Conservation (phyloP, 352 stramenopile genomes). For the Aphanomyces astaci region DNA sequence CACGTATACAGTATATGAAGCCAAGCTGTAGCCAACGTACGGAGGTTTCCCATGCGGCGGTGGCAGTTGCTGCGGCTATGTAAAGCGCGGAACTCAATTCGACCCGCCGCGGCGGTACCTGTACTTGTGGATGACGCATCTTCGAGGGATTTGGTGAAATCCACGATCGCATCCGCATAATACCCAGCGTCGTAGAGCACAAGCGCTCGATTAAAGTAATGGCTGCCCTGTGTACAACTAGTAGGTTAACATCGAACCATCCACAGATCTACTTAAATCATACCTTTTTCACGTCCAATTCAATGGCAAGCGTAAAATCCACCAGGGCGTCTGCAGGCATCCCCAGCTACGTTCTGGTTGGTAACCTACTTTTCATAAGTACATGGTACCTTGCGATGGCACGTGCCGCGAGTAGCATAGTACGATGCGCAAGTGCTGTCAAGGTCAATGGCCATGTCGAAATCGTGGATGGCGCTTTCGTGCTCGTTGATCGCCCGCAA, state of each 20-base stretch:
- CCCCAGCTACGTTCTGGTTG: slow-evolving; percentile 29
- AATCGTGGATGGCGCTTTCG: slow-evolving; percentile 53
- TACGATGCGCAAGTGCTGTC: slow-evolving; percentile 63
- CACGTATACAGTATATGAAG: too few relatives aligned
- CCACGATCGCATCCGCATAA: slow-evolving; percentile 57
- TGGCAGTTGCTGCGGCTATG: slow-evolving; percentile 62
- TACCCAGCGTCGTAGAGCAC: slow-evolving; percentile 58
- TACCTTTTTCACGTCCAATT: slow-evolving; percentile 58
- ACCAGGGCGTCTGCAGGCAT: slow-evolving; percentile 47
- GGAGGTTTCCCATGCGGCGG: slow-evolving; percentile 43
- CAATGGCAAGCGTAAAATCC: slow-evolving; percentile 59
- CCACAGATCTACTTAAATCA: too few relatives aligned
- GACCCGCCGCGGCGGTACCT: slow-evolving; percentile 35
- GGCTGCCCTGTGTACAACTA: slow-evolving; percentile 33
- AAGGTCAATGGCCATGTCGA: slow-evolving; percentile 44
- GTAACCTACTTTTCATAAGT: too few relatives aligned
- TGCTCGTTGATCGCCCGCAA: slow-evolving; percentile 66
- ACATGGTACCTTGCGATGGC: slow-evolving; percentile 46
- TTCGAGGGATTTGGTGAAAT: slow-evolving; percentile 68
- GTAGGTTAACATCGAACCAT: not conserved
- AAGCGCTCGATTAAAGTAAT: slow-evolving; percentile 70
- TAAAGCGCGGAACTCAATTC: slow-evolving; percentile 59
- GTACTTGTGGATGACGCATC: slow-evolving; percentile 44
- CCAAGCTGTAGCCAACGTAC: not conserved
- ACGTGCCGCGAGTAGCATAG: slow-evolving; percentile 61